Percentiles rank a stretch among this genome's conserved stretches.
phyloP scores from a whole-genome alignment of 2,329 filamentous ascomycete species.

The Ustulina deusta region DNA sequence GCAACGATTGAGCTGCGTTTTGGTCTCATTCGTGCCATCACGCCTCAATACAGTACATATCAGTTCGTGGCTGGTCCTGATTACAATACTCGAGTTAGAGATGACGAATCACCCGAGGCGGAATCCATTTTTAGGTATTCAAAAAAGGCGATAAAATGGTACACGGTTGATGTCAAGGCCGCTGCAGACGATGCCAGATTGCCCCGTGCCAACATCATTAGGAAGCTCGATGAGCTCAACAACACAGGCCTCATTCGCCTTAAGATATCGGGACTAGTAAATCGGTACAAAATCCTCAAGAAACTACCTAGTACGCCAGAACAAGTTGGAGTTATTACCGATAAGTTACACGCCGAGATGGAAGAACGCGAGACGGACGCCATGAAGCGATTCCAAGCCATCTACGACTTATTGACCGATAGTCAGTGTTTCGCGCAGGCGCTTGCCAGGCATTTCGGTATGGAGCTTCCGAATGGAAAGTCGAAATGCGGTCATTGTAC shows the following conservation, averaged over 20 bases:
- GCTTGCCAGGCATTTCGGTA: conserved; percentile 69
- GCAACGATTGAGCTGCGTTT: conserved; percentile 72
- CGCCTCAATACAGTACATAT: conserved; percentile 68
- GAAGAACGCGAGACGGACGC: conserved; percentile 65
- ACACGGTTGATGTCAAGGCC: conserved; percentile 62
- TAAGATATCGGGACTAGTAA: conserved; percentile 63
- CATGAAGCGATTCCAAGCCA: conserved; percentile 61
- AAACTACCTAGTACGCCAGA: conserved; percentile 57
- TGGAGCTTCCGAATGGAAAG: conserved; percentile 58
- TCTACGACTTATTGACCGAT: conserved; percentile 66
- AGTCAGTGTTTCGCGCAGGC: conserved; percentile 63
- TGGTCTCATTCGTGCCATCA: conserved; percentile 66
- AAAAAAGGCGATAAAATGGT: conserved; percentile 57
- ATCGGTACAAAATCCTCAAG: conserved; percentile 64
- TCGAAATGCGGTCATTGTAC: conserved; percentile 68
- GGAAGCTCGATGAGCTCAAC: conserved; percentile 66
- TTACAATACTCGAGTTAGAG: conserved; percentile 50
- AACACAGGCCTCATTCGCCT: conserved; percentile 63
- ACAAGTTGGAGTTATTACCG: conserved; percentile 59
- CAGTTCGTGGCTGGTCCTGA: conserved; percentile 57
- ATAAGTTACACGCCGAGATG: conserved; percentile 63
- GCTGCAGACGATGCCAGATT: conserved; percentile 52
- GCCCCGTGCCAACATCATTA: conserved; percentile 61
- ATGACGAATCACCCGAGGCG: conserved; percentile 57
- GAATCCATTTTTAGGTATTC: conserved; percentile 58